phyloP scores from a whole-genome alignment of 1,284 basidiomycete genomes.

The Trametes versicolor region DNA sequence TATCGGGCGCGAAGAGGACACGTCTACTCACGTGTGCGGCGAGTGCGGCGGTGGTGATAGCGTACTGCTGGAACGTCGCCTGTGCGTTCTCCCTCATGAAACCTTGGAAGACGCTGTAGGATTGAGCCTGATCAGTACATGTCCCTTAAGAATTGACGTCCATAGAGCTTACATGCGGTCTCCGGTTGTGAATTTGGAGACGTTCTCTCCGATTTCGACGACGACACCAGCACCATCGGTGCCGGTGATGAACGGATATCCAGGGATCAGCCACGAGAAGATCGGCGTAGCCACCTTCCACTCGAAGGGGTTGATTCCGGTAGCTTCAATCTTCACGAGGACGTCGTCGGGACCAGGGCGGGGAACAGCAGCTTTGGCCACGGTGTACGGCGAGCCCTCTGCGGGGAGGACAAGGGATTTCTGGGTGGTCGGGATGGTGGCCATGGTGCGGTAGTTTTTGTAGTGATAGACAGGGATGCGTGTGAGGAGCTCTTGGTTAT shows the following conservation, averaged over 20 bases:
- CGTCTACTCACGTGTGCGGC: constrained; percentile 36
- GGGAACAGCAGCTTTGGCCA: constrained; percentile 14
- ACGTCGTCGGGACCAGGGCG: constrained; percentile 18
- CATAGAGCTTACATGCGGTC: constrained; percentile 45
- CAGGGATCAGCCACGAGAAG: neutral
- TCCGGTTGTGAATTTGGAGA: constrained; percentile 60
- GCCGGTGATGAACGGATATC: constrained; percentile 51
- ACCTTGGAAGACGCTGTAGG: constrained; percentile 53
- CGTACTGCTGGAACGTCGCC: constrained; percentile 60
- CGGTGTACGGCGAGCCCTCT: constrained; percentile 12
- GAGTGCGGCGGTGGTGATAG: constrained; percentile 51
- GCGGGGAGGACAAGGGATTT: constrained; percentile 17
- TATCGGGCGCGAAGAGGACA: neutral
- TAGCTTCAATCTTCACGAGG: constrained; percentile 19
- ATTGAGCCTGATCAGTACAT: neutral
- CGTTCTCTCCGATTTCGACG: constrained; percentile 61
- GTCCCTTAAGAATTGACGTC: neutral
- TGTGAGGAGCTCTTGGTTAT: neutral
- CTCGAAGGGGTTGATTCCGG: constrained; percentile 15
- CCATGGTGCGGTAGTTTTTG: neutral
- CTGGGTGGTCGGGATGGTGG: constrained; percentile 21
- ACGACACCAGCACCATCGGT: constrained; percentile 68
- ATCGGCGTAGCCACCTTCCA: neutral
- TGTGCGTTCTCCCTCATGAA: constrained; percentile 9
- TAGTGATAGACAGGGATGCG: neutral